Conservation (phyloP, 805 yeast species). For the Danielia reshetovae region DNA sequence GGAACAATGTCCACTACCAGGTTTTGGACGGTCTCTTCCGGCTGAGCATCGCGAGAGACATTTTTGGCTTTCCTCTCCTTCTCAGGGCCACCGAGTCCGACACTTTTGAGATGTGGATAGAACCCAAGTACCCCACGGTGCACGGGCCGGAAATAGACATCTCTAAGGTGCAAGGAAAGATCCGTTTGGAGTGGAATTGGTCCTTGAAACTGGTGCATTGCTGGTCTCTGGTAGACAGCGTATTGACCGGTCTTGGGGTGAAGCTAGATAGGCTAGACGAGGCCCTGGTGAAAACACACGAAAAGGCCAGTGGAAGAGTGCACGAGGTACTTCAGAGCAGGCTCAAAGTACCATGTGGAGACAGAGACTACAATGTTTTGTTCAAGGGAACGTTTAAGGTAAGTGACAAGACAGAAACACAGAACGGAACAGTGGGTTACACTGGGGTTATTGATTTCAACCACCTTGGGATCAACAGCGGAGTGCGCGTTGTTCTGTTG, state of each 20-base stretch:
- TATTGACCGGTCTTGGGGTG: constrained; percentile 21
- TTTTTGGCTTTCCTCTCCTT: constrained; percentile 27
- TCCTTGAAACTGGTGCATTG: constrained; percentile 23
- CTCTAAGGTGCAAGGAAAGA: constrained; percentile 4
- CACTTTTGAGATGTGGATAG: constrained; percentile 28
- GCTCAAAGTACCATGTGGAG: constrained; percentile 7
- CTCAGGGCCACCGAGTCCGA: constrained; percentile 8
- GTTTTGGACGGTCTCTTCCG: constrained; percentile 24
- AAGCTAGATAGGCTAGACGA: constrained; percentile 24
- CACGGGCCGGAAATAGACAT: constrained; percentile 26
- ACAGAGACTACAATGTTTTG: constrained; percentile 21
- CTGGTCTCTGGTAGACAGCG: constrained; percentile 14
- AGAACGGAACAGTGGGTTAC: constrained; percentile 20
- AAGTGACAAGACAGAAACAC: constrained; percentile 14
- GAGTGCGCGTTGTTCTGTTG: constrained; percentile 25
- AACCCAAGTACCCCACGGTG: constrained; percentile 24
- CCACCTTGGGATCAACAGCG: constrained; percentile 29
- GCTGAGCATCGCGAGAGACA: constrained; percentile 18
- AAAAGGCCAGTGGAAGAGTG: constrained; percentile 22
- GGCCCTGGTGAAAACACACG: constrained; percentile 23
- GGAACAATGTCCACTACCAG: constrained; percentile 23
- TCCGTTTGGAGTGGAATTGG: constrained; percentile 19
- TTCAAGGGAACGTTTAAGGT: constrained; percentile 25
- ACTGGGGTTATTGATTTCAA: constrained; percentile 28
- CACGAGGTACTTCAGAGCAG: constrained; percentile 20